Percentiles rank a stretch among this genome's conserved stretches.
phyloP scores from a whole-genome alignment of 371 early-diverging fungal species.

The Mucor mucedo region DNA sequence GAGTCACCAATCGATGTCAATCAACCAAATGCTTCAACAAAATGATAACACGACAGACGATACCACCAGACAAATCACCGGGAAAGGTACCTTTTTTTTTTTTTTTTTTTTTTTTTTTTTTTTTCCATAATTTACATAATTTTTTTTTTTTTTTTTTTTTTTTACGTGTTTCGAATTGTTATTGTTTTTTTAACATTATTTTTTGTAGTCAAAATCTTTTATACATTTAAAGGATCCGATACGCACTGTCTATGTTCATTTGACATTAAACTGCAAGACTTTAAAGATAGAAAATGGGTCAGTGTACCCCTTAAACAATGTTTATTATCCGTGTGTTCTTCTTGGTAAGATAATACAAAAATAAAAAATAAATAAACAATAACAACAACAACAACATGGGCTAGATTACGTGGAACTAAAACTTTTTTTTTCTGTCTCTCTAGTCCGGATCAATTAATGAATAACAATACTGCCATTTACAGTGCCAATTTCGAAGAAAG shows the following conservation, averaged over 20 bases:
- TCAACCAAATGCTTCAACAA: constrained; percentile 31
- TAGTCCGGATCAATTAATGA: constrained; percentile 46
- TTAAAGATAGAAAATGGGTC: constrained; percentile 32
- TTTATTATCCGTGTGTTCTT: constrained; percentile 38
- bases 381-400: background rate
- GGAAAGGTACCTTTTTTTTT: constrained; percentile 13
- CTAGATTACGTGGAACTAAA: too few relatives aligned
- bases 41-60: constrained; percentile 2
- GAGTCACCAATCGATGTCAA: constrained; percentile 40
- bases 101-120: too few relatives aligned
- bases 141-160: background rate
- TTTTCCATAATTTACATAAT: background rate
- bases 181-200: background rate
- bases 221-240: constrained; percentile 43
- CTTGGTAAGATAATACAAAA: constrained; percentile 32
- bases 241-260: constrained; percentile 43
- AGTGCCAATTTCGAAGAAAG: constrained; percentile 47
- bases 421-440: background rate
- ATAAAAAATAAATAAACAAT: constrained; percentile 2
- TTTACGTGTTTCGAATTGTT: constrained; percentile 16
- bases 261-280: constrained; percentile 26
- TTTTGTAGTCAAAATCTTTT: constrained; percentile 41
- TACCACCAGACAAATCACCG: background rate
- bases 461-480: constrained; percentile 39
- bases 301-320: constrained; percentile 37